Percentiles rank a stretch among this genome's conserved stretches.
Conservation (phyloP, 768 basidiomycete species). For the Psilocybe azurescens region DNA sequence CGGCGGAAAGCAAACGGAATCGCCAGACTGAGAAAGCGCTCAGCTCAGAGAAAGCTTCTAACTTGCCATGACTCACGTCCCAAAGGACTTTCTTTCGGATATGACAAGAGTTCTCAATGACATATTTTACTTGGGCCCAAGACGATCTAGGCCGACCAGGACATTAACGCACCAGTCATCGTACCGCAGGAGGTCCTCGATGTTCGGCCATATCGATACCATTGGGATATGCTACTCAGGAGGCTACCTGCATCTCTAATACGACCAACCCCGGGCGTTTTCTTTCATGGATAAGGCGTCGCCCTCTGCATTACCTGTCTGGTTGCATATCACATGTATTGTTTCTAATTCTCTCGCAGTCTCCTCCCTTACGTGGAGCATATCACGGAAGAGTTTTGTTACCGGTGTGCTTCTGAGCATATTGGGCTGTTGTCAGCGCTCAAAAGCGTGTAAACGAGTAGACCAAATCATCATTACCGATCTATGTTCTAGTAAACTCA, state of each 20-base stretch:
- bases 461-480: not conserved
- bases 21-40: too few relatives aligned
- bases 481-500: not conserved
- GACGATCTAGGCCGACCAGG: too few relatives aligned
- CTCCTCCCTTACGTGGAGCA: not conserved
- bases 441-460: not conserved
- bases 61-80: too few relatives aligned
- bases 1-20: too few relatives aligned
- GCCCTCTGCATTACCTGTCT: not conserved
- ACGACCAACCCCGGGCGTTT: not conserved
- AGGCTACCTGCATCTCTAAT: not conserved
- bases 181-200: not conserved
- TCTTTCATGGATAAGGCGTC: not conserved
- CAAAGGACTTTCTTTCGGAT: too few relatives aligned
- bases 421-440: not conserved
- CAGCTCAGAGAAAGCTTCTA: too few relatives aligned
- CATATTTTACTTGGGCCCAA: too few relatives aligned
- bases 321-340: not conserved
- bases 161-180: too few relatives aligned
- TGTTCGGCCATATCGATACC: not conserved
- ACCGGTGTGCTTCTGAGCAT: conserved; percentile 5
- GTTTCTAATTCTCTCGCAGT: not conserved
- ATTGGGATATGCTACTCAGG: not conserved
- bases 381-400: not conserved
- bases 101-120: too few relatives aligned